Evolutionary conservation across 768 basidiomycete genomes (phyloP), one percentile per base, ranked within the genome.

Genomic region (Tephrocybe sp.): DNA sequence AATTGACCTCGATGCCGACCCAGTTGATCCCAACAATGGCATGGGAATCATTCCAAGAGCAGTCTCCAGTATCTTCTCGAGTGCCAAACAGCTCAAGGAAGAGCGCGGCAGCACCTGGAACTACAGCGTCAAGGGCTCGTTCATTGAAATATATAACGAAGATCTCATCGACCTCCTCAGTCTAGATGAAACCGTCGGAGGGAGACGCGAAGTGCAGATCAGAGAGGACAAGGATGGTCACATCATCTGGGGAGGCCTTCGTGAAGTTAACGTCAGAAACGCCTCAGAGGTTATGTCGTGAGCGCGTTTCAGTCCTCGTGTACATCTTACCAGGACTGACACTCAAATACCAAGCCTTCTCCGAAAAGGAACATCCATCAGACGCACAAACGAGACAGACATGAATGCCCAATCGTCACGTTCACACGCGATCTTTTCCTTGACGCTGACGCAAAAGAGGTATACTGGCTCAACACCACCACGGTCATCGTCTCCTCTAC

Each of bases 391-490:
- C 55, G 92, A 95, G 67, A 99, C 97, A 26, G 92, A 93, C 63
- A 98, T 98, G 96, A 99, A 99, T 66, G 92, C 96, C 21, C 93
- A 97, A 66, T 94, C 91, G 1, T 98, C 96, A 32, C 88, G 97
- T 50, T 97, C 93, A 24, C 97, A 99, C 79, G 97, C 97, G 54
- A 98, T 99, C 68, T 98, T 99, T 70, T 98, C 96, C 31, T 76
- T 99, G 44, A 97, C 92, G 11, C 75, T 99, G 47, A 90, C 85
- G 3, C 96, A 98, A 71, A 92, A 88, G 75, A 93, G 87, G 66
- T 92, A 74, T 63, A 76, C 80, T 28, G 92, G 93, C 21, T 77
- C 82, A 18, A 78, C 81, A 11, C 67, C 76, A 2, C 82, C 87
- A 26, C 81, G 89, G 41, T 88, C 89, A 2, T 78, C 88, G 6